Evolutionary conservation across 129 eudicot genomes (phyloP), one percentile per base, ranked within the genome.

Genomic region (Flaveria ramosissima): DNA sequence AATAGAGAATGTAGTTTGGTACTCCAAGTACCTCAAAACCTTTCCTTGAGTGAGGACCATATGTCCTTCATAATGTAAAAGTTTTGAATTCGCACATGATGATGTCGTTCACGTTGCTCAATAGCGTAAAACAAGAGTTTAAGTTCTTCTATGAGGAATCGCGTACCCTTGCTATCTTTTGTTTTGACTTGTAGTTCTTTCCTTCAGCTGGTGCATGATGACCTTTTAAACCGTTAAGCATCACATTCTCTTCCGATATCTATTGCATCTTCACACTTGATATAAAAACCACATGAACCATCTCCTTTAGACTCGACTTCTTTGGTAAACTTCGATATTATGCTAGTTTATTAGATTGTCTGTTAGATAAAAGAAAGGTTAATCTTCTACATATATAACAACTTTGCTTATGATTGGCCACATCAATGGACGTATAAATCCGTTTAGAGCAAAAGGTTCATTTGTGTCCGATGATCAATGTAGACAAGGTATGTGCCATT

Each of bases 1-100:
- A 17, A 42, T 20, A 19, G 9, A 68, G 32, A 68, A 20, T 43
- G 53, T 43, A 68, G 55, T 56, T 56, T 73, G 68, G 68, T 56
- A 73, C 68, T 39, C 64, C 17, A 73, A 73, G 62, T 73, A 73
- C 77, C 32, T 73, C 77, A 36, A 55, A 73, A 73, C 77, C 52
- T 56, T 56, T 23, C 15, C 52, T 19, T 56, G 68, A 73, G 26
- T 36, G 45, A 53, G 77, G 77, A 55, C 77, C 53, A 72, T 39
- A 72, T 53, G 76, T 53, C 65, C 61, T 53, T 55, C 47, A 59
- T 72, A 3, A 30, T 36, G 42, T 72, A 12, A 53, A 51, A 55
- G 50, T 20, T 73, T 55, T 36, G 21, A 73, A 53, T 68, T 39
- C 42, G 23, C 77, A 73, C 77, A 56, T 73, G 77, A 73, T 56